Evolutionary conservation across 352 stramenopile genomes (phyloP), one percentile per base, ranked within the genome.

Genomic region (Lagenidium sp.): DNA sequence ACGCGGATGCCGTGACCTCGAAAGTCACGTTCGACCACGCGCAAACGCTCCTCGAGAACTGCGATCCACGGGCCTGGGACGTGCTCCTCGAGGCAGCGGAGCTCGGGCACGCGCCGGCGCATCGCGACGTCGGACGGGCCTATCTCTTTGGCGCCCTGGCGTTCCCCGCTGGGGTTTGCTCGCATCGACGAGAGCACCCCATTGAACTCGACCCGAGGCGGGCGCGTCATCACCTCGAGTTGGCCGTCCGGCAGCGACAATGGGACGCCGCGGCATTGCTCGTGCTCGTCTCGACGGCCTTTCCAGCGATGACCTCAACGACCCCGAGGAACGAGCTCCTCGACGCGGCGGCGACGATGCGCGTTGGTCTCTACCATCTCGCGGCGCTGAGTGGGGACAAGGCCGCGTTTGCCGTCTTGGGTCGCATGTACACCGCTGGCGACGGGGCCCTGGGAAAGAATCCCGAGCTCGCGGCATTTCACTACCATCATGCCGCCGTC

Each of bases 351-450:
- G 16, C 4, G 15, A n/a, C 25, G 28, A 28, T 53, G 1, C 37
- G 55, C 19, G 40, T 57, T 8, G 74, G 74, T 0, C 43, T 87
- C 15, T 56, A 75, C 25, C 66, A 87, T 47, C 47, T 78, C 15
- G 63, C 64, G 35, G 74, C 74, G 22, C 48, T 55, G n/a, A 36
- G 40, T 13, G 67, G 74, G 13, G 39, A 36, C 24, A 73, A 63
- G 22, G 59, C 77, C 18, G 64, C 65, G 2, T 85, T 72, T 45
- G 64, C 65, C 21, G 57, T 82, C n/a, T 55, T 92, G 1, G 80
- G 66, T 2, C 50, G 50, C 10, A 47, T 62, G 38, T 86, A 90
- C 44, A 23, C 41, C 4, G 35, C 31, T 36, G 63, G 35, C 1
- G 36, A 56, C 11, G 44, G 43, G 1, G 19, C 55, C 12, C n/a